Evolutionary conservation across 345 rosid species (phyloP), one percentile per base, ranked within the genome.

Genomic region (Sisymbrium altissimum): DNA sequence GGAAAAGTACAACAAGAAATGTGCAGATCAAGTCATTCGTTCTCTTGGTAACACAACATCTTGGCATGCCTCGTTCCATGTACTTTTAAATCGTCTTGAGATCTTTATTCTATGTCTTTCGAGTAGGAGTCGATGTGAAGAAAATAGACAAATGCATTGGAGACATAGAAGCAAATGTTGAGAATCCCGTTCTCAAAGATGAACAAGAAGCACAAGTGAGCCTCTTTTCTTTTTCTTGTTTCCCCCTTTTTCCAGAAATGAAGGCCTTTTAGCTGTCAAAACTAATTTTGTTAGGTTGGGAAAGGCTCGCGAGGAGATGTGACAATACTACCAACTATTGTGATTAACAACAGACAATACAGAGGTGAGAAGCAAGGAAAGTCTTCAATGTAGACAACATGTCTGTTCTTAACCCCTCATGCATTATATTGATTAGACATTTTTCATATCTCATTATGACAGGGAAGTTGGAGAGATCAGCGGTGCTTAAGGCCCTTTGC

Each of bases 231-330:
- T 25, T 0, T 15, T 23, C 7, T 10, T 44, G 14, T 0, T 12
- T 0, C 0, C 27, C 2, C 29, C 10, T 1, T 11, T 45, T 35
- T 36, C 0, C 14, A 25, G 13, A 32, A 63, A 53, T 40, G 53
- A 60, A 35, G 45, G 9, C 18, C 54, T 61, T 61, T 45, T 21
- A 40, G 41, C 7, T 67, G 15, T 18, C 54, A 27, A 14, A 9
- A 9, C 5, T 15, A 40, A 50, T 33, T 33, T 21, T 53, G 36
- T 40, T 57, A 95, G 99, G 87, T 95, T 59, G 99, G 99, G 46
- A 83, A 83, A 76, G 98, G 93, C 55, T 62, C 93, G 14, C 86
- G 98, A 27, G 99, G 99, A 68, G 99, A 95, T 82, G 92, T 95
- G 57, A 92, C 93, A 27, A 95, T 95, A 76, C 76, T 95, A 83